phyloP scores from a whole-genome alignment of 306 rosid genomes.

The Dalbergia cultrata region DNA sequence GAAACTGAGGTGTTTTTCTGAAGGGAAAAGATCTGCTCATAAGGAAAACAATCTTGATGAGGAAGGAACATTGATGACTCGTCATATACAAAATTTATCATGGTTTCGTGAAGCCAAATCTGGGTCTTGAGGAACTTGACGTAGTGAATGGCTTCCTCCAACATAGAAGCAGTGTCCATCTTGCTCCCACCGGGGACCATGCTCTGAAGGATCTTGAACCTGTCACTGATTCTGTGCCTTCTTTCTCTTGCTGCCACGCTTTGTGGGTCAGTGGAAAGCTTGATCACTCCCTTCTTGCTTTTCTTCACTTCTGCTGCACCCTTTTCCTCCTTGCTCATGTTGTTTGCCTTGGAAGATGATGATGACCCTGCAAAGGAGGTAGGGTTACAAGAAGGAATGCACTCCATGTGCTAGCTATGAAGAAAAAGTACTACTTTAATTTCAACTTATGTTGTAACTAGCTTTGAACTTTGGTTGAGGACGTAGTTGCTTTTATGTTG shows the following conservation, averaged over 20 bases:
- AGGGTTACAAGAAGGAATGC: constrained; percentile 33
- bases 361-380: constrained; percentile 51
- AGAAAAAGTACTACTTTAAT: background rate
- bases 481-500: background rate
- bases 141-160: constrained; percentile 87
- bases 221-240: constrained; percentile 86
- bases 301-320: constrained; percentile 28
- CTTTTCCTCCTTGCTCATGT: background rate
- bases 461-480: constrained; percentile 17
- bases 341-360: background rate
- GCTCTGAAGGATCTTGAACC: constrained; percentile 92
- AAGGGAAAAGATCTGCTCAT: background rate
- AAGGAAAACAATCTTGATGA: background rate
- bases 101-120: constrained; percentile 83
- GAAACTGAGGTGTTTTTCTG: background rate
- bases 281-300: constrained; percentile 54
- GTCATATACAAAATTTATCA: constrained; percentile 59
- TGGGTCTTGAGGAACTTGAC: constrained; percentile 85
- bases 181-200: constrained; percentile 91
- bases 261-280: constrained; percentile 91
- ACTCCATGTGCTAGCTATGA: constrained; percentile 57
- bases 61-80: background rate
- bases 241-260: constrained; percentile 94
- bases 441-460: no score
- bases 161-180: constrained; percentile 91